A percentile compares a stretch with the other conserved stretches of the same genome.
These are phyloP conservation scores for Candida glucosophila DNA, from an alignment of 1,139 yeast genomes.

Conservation along the genomic window DNA sequence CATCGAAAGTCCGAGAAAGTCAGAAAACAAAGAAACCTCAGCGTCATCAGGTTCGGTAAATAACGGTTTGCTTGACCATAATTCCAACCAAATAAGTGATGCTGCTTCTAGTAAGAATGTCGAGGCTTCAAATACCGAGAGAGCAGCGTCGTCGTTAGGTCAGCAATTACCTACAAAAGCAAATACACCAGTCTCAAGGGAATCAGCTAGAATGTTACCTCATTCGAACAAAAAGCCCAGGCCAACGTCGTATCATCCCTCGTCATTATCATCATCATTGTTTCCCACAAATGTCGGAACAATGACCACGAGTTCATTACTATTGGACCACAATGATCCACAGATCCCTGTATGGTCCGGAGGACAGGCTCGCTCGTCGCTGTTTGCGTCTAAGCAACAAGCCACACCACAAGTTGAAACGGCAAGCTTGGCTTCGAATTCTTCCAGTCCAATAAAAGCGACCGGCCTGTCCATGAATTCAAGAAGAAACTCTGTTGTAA, in stretches of 20 bases:
- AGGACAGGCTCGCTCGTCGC: too few species aligned
- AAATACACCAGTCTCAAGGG: constrained; percentile 8
- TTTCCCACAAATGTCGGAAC: constrained; percentile 24
- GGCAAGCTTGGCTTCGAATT: constrained; percentile 10
- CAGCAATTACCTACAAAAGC: too few species aligned
- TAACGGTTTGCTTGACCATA: constrained; percentile 7
- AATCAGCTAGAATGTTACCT: constrained; percentile 23
- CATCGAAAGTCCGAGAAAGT: constrained; percentile 35
- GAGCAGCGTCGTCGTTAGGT: constrained; percentile 1
- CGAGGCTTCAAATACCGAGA: constrained; percentile 1
- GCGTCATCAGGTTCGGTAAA: constrained; percentile 1
- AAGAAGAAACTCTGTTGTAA: constrained; percentile 36
- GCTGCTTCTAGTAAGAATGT: constrained; percentile 1
- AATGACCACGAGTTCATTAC: constrained; percentile 14
- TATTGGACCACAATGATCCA: constrained; percentile 7
- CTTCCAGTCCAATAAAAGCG: constrained; percentile 9
- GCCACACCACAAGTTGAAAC: constrained; percentile 28
- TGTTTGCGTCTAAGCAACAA: constrained; percentile 18
- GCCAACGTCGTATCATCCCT: constrained; percentile 76
- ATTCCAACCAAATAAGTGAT: not conserved
- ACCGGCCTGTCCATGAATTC: constrained; percentile 10
- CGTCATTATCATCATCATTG: constrained; percentile 33
- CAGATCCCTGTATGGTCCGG: constrained; percentile 22
- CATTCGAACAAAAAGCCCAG: constrained; percentile 52
- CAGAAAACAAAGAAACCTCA: constrained; percentile 3